Evolutionary conservation across 305 asterid species (phyloP), one percentile per base, ranked within the genome.

Genomic region (Stenogyne calaminthoides): DNA sequence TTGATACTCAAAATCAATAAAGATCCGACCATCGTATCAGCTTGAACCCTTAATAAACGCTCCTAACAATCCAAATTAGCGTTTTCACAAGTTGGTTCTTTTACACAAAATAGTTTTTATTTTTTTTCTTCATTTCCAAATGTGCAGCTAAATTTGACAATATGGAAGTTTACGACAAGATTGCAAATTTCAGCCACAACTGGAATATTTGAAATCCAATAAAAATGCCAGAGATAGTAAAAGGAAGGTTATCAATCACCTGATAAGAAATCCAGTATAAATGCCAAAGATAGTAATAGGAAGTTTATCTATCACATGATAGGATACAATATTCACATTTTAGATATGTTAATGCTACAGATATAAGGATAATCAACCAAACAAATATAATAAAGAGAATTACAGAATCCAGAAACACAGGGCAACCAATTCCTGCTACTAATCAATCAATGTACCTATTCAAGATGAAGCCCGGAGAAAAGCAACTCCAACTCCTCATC

Each of bases 401-500:
- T 20, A 14, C 14, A 55, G 36, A 55, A 20, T 20, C 34, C 15
- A 56, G 16, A 55, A 56, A 56, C 16, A 20, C 62, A 22, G 32
- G 36, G 37, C 16, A 22, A 4, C 36, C 5, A 15, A 49, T 49
- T 55, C 59, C 60, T 9, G 60, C 34, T 19, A 20, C 22, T 15
- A 49, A 49, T 15, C 15, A 56, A 66, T 49, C 19, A 70, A 62
- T 47, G 34, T 44, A 34, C 74, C 74, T 71, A 57, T 65, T 85
- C 86, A 91, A 93, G 64, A 59, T 77, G 89, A 63, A 93, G 96
- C 79, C 96, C 91, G n/a, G 97, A 79, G 78, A 93, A 91, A 56
- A 93, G 92, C 84, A 85, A 77, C 80, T 89, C 96, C 83, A 91
- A 73, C 81, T 87, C 98, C 80, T 91, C 86, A 16, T 93, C 96